Conservation (phyloP, 495 filamentous ascomycete genomes). For the Podospora australis region DNA sequence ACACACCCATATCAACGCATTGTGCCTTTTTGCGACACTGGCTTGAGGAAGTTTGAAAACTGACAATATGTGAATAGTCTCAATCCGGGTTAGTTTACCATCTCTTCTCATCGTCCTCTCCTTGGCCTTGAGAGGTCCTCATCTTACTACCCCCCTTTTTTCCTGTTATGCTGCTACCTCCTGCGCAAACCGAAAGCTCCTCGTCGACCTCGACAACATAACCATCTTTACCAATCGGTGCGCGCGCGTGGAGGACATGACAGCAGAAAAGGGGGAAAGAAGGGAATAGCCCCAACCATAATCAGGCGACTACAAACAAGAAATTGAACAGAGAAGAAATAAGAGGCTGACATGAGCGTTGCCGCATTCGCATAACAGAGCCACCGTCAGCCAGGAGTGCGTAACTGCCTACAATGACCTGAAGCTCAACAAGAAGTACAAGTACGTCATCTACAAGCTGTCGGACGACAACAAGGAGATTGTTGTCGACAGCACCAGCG, state of each 20-base stretch:
- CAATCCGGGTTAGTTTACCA: constrained; percentile 58
- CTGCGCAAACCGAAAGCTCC: too few relatives aligned
- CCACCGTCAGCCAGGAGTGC: constrained; percentile 73
- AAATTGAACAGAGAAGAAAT: neutral
- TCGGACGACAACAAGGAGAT: constrained; percentile 87
- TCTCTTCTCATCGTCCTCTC: constrained; percentile 9
- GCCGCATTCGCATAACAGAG: constrained; percentile 45
- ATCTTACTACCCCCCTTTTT: too few relatives aligned
- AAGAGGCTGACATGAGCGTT: constrained; percentile 18
- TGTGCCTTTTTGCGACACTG: too few relatives aligned
- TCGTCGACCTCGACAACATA: neutral
- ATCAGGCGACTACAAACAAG: neutral
- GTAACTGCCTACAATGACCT: constrained; percentile 80
- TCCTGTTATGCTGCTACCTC: too few relatives aligned
- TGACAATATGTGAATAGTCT: constrained; percentile 45
- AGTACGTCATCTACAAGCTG: constrained; percentile 97
- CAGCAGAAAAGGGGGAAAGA: too few relatives aligned
- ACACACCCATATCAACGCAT: too few relatives aligned
- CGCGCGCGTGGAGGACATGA: too few relatives aligned
- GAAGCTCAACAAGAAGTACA: constrained; percentile 79
- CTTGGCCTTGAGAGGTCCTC: too few relatives aligned
- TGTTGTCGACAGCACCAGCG: constrained; percentile 65
- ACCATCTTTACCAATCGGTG: too few relatives aligned
- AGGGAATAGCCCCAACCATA: neutral
- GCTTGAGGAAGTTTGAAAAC: too few relatives aligned